Evolutionary conservation across 768 basidiomycete species (phyloP).

Genomic region (Suillus bovinus): DNA sequence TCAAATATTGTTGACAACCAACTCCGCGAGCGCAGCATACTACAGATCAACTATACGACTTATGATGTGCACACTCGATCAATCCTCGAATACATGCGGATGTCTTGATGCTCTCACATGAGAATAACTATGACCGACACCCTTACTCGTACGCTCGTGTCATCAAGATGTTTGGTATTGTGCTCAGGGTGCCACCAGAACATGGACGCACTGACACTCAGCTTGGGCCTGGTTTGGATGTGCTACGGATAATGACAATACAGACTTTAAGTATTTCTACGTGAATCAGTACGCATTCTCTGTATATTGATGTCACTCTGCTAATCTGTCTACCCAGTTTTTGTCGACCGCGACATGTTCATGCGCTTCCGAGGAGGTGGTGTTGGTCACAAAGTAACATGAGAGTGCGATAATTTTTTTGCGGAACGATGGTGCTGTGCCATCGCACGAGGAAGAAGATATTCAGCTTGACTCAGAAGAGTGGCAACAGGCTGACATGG

Average conservation of each 20-base stretch:
- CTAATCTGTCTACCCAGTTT: conserved; percentile 27
- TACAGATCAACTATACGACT: conserved; percentile 7
- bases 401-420: conserved; percentile 6
- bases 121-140: conserved; percentile 16
- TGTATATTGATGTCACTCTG: not conserved
- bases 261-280: conserved; percentile 34
- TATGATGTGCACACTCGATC: conserved; percentile 7
- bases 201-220: conserved; percentile 19
- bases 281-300: conserved; percentile 31
- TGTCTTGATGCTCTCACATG: conserved; percentile 34
- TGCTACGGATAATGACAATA: conserved; percentile 14
- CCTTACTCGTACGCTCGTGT: conserved; percentile 19
- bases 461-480: not conserved
- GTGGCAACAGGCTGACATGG: not conserved
- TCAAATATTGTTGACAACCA: conserved; percentile 29
- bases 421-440: conserved; percentile 23
- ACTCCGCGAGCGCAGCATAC: conserved; percentile 31
- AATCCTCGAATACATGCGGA: conserved; percentile 30
- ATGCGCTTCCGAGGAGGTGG: conserved; percentile 33
- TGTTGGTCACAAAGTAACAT: conserved; percentile 28
- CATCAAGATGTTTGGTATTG: conserved; percentile 19
- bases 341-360: conserved; percentile 36
- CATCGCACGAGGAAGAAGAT: conserved; percentile 2
- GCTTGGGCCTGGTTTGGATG: conserved; percentile 9
- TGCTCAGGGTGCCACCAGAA: not conserved